Percentiles rank a stretch among this genome's conserved stretches.
Evolutionary conservation across 192 early-diverging fungal species (phyloP).

Genomic region (Coemansia sp.): DNA sequence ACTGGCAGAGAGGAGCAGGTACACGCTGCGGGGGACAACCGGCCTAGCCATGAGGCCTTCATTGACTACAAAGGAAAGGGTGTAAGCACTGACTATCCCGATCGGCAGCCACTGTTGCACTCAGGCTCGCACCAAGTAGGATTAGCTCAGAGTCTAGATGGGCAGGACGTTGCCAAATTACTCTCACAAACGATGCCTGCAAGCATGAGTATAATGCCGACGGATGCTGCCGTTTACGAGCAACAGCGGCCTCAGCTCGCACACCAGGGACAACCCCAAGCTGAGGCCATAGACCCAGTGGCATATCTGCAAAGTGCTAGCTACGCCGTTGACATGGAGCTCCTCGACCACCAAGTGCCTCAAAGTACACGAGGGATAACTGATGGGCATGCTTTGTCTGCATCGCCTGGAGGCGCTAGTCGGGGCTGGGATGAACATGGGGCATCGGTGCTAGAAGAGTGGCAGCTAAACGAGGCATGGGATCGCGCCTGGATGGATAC

Average conservation of each 20-base stretch:
- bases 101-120: constrained; percentile 30
- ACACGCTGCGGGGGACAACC: background rate
- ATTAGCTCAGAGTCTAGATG: constrained; percentile 60
- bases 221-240: background rate
- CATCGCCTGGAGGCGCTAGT: constrained; percentile 18
- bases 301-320: constrained; percentile 42
- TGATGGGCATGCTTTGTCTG: background rate
- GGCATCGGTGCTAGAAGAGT: constrained; percentile 50
- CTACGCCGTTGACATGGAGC: constrained; percentile 51
- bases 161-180: constrained; percentile 35
- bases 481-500: constrained; percentile 57
- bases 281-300: constrained; percentile 25
- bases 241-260: background rate
- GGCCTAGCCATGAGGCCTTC: background rate
- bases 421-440: constrained; percentile 50
- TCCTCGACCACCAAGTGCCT: constrained; percentile 26
- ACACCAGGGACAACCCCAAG: constrained; percentile 5
- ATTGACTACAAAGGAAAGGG: constrained; percentile 3
- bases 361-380: background rate
- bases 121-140: constrained; percentile 88
- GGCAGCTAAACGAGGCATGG: constrained; percentile 58
- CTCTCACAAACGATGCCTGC: constrained; percentile 42
- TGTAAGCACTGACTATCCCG: background rate
- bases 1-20: background rate
- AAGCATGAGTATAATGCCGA: constrained; percentile 27